Evolutionary conservation across 352 stramenopile species (phyloP).

Genomic region (Phytophthora pini): DNA sequence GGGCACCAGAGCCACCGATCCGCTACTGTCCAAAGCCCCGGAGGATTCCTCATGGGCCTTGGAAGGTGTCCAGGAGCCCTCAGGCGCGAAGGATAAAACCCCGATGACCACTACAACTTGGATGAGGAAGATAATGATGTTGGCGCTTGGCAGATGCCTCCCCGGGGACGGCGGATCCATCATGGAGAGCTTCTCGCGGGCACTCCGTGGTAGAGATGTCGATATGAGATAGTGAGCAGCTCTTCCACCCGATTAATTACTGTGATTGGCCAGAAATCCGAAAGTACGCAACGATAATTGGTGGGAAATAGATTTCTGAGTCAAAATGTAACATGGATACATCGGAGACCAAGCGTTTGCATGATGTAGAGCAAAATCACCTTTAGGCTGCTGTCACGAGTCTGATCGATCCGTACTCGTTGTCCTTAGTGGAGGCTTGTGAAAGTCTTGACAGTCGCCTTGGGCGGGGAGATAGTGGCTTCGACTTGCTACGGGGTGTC

Average conservation of each 20-base stretch:
- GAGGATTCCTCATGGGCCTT: slow-evolving; percentile 6
- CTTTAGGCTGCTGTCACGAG: slow-evolving; percentile 23
- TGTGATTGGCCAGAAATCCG: slow-evolving; percentile 29
- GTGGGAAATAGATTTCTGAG: slow-evolving; percentile 28
- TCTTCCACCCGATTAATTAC: slow-evolving; percentile 5
- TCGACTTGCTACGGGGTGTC: slow-evolving; percentile 15
- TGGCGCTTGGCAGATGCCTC: slow-evolving; percentile 35
- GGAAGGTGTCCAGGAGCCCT: slow-evolving; percentile 36
- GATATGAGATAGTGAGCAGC: slow-evolving; percentile 4
- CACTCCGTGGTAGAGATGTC: slow-evolving; percentile 10
- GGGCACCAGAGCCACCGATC: slow-evolving; percentile 21
- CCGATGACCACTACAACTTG: slow-evolving; percentile 31
- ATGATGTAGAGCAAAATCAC: too few relatives aligned
- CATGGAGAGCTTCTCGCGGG: slow-evolving; percentile 2
- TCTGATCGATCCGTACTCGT: slow-evolving; percentile 41
- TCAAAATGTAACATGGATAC: slow-evolving; percentile 28
- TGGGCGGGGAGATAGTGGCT: slow-evolving; percentile 7
- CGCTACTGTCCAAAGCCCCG: slow-evolving; percentile 33
- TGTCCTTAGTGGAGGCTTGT: slow-evolving; percentile 25
- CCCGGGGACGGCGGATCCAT: slow-evolving; percentile 29
- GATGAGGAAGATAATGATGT: slow-evolving; percentile 41
- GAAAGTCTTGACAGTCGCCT: slow-evolving; percentile 32
- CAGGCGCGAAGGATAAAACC: slow-evolving; percentile 41
- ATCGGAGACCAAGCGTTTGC: not conserved
- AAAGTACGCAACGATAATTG: slow-evolving; percentile 13